Evolutionary conservation across 116 monocot genomes (phyloP).

Genomic region (Trichopus zeylanicus): DNA sequence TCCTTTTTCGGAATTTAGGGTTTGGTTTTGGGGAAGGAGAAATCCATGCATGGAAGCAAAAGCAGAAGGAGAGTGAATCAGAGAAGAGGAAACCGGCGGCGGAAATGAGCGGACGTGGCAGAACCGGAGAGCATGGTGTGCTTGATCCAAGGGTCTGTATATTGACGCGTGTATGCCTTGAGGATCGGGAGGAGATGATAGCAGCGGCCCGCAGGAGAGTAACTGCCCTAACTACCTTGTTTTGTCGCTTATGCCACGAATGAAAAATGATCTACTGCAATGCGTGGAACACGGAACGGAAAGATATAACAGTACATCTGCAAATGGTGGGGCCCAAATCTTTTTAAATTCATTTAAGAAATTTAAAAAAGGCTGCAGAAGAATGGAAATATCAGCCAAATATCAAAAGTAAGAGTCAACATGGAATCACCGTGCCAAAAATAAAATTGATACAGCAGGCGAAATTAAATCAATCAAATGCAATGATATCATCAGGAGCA

Average conservation of each 20-base stretch:
- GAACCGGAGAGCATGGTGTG: not conserved
- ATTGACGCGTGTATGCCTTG: not conserved
- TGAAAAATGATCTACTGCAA: too few relatives aligned
- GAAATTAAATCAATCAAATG: too few relatives aligned
- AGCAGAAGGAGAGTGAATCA: slow-evolving; percentile 7
- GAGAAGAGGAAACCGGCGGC: not conserved
- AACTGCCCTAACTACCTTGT: slow-evolving; percentile 1
- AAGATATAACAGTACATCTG: too few relatives aligned
- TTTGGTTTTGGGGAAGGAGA: slow-evolving; percentile 15
- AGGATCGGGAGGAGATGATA: not conserved
- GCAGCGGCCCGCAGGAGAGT: not conserved
- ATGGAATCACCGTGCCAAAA: too few relatives aligned
- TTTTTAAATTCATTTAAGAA: too few relatives aligned
- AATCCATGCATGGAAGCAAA: slow-evolving; percentile 51
- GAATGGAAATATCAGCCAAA: too few relatives aligned
- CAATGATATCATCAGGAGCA: too few relatives aligned
- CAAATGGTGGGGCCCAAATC: too few relatives aligned
- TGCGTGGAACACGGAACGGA: too few relatives aligned
- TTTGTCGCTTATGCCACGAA: slow-evolving; percentile 2
- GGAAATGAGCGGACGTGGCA: slow-evolving; percentile 8
- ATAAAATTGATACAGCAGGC: too few relatives aligned
- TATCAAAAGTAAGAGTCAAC: too few relatives aligned
- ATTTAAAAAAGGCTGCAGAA: too few relatives aligned
- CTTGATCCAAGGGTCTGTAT: not conserved
- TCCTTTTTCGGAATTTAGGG: not conserved